Conservation (phyloP, 2,329 filamentous ascomycete species). For the Rutstroemia sp. region DNA sequence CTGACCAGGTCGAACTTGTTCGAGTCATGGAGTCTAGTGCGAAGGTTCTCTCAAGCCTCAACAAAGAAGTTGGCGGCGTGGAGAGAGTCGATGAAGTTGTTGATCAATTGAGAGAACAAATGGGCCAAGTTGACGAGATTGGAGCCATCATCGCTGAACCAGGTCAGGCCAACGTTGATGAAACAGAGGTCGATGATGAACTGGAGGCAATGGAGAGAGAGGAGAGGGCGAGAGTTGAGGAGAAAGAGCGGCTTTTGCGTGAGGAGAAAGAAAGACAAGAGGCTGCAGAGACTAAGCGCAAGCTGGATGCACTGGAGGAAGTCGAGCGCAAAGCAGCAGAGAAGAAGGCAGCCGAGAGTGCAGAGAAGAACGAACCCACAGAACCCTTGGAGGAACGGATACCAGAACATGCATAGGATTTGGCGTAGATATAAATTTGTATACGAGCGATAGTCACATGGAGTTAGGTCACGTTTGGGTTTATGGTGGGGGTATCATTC, state of each 20-base stretch:
- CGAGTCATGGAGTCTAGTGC: constrained; percentile 74
- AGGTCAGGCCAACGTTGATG: constrained; percentile 53
- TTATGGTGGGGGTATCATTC: not conserved
- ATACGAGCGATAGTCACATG: not conserved
- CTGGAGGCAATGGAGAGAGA: constrained; percentile 61
- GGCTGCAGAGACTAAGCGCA: constrained; percentile 25
- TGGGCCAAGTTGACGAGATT: constrained; percentile 76
- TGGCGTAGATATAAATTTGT: not conserved
- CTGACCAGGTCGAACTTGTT: constrained; percentile 77
- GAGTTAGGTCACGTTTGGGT: not conserved
- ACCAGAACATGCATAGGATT: constrained; percentile 8
- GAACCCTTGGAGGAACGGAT: constrained; percentile 18
- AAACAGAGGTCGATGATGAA: constrained; percentile 81
- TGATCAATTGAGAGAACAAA: constrained; percentile 69
- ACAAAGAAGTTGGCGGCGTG: constrained; percentile 68
- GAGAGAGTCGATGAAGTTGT: constrained; percentile 71
- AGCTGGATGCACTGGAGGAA: constrained; percentile 23
- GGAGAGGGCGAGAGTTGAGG: constrained; percentile 37
- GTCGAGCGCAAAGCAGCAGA: constrained; percentile 19
- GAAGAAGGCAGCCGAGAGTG: constrained; percentile 8
- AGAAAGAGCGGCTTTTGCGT: constrained; percentile 25
- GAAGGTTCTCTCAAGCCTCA: constrained; percentile 63
- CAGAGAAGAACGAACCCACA: constrained; percentile 6
- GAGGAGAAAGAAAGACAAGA: constrained; percentile 25
- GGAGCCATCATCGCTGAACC: constrained; percentile 65